Conservation (phyloP, 2,329 filamentous ascomycete genomes). For the Diaporthe sp. region DNA sequence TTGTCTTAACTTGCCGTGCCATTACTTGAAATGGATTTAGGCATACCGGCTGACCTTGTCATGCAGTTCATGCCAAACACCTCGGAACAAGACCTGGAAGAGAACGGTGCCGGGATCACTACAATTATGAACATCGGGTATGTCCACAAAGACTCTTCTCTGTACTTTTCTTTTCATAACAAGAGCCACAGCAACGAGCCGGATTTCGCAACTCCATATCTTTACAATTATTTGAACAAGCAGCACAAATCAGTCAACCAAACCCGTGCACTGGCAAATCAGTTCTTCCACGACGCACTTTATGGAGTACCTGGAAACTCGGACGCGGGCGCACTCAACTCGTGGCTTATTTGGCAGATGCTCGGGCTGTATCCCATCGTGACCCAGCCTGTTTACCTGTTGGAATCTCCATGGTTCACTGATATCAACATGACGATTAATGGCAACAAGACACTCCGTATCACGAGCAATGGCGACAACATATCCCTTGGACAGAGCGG, state of each 20-base stretch:
- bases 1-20: conserved; percentile 45
- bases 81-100: conserved; percentile 43
- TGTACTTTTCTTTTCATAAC: conserved; percentile 64
- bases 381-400: conserved; percentile 78
- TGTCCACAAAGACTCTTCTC: conserved; percentile 51
- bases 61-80: conserved; percentile 44
- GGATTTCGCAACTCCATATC: conserved; percentile 74
- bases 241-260: conserved; percentile 69
- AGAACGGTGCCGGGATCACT: conserved; percentile 44
- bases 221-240: conserved; percentile 78
- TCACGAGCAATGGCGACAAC: conserved; percentile 60
- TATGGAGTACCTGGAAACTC: conserved; percentile 78
- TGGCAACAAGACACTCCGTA: conserved; percentile 59
- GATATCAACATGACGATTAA: conserved; percentile 69
- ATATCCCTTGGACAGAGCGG: conserved; percentile 48
- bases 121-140: conserved; percentile 47
- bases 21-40: neutral
- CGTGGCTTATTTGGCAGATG: conserved; percentile 76
- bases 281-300: conserved; percentile 71
- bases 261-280: conserved; percentile 75
- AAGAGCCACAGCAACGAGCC: conserved; percentile 67
- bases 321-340: conserved; percentile 79
- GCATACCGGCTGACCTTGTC: neutral
- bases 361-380: conserved; percentile 79
- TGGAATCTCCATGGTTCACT: conserved; percentile 77